These are phyloP conservation scores for Aotearoamyces nothofagi DNA, from an alignment of 2,329 filamentous ascomycete species.

Conservation along the genomic window DNA sequence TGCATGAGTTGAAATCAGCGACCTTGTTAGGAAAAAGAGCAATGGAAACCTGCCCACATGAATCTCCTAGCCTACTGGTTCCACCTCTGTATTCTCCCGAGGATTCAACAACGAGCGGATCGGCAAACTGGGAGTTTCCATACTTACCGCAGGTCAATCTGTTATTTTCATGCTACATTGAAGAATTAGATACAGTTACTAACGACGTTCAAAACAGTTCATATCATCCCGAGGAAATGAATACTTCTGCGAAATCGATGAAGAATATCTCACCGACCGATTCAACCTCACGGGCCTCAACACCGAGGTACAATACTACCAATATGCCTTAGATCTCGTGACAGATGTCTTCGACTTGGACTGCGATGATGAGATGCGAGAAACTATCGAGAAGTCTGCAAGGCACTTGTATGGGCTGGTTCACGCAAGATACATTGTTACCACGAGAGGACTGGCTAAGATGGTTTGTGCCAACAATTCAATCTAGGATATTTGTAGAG, in stretches of 20 bases:
- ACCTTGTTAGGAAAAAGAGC: no score
- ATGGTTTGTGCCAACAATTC: constrained; percentile 73
- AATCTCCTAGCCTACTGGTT: no score
- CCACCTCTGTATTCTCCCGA: no score
- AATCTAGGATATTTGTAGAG: neutral
- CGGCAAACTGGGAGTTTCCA: no score
- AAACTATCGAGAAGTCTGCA: constrained; percentile 95
- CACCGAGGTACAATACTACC: constrained; percentile 95
- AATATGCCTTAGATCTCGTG: constrained; percentile 93
- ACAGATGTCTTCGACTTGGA: constrained; percentile 98
- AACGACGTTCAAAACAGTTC: no score
- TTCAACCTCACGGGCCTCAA: constrained; percentile 97
- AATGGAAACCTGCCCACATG: no score
- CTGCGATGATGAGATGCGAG: constrained; percentile 95
- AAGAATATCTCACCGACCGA: constrained; percentile 93
- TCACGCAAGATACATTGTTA: constrained; percentile 93
- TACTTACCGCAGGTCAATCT: no score
- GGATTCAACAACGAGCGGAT: no score
- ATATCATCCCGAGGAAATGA: constrained; percentile 96
- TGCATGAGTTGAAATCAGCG: no score
- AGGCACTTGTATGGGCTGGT: constrained; percentile 91
- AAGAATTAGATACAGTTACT: no score
- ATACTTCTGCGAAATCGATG: constrained; percentile 99
- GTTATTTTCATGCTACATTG: no score
- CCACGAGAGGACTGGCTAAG: constrained; percentile 81